Evolutionary conservation across 2,329 filamentous ascomycete species (phyloP), one percentile per base, ranked within the genome.

Genomic region (Berkeleyomyces basicola): DNA sequence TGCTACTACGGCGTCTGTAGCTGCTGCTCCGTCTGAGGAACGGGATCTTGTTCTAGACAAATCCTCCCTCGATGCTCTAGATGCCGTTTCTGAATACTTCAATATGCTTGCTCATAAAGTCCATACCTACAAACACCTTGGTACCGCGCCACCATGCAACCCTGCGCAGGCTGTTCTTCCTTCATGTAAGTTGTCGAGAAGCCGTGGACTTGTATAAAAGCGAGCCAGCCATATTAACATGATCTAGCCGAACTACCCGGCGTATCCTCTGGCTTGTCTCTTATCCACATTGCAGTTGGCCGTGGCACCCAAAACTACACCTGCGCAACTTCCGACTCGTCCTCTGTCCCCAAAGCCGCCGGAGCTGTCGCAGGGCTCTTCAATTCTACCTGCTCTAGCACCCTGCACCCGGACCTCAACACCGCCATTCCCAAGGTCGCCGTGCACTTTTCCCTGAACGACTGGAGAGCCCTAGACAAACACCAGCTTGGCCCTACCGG

Each of bases 261-360:
- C 6, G 82, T 83, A 11, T 74, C 82, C 0, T 67, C 76, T 5
- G 87, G 85, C 63, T 76, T 88, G 39, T 76, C 71, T 3, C 78
- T 95, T 59, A 80, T 82, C 70, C 88, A 95, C 73, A 86, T 96
- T 62, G 88, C 87, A 70, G 78, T 96, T 66, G 92, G 92, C 69
- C 85, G 89, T 53, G 92, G 92, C 65, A 93, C 88, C 6, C 85
- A 96, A 76, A 96, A 96, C 79, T 97, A 96, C 78, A 95, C 89
- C 60, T 96, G 92, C 78, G 77, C 81, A 64, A 75, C 79, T 61
- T 74, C 74, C 66, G 81, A 86, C 68, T 71, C 81, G 1, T 80
- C 80, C 3, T 80, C 82, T 0, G 75, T 74, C 0, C 91, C 92
- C 11, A 77, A 76, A 7, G 78, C 84, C 16, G 73, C 78, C 59